Percentiles rank a stretch among this genome's conserved stretches.
These are phyloP conservation scores for Xylaria sp. DNA, from an alignment of 2,329 filamentous ascomycete species.

Conservation along the genomic window DNA sequence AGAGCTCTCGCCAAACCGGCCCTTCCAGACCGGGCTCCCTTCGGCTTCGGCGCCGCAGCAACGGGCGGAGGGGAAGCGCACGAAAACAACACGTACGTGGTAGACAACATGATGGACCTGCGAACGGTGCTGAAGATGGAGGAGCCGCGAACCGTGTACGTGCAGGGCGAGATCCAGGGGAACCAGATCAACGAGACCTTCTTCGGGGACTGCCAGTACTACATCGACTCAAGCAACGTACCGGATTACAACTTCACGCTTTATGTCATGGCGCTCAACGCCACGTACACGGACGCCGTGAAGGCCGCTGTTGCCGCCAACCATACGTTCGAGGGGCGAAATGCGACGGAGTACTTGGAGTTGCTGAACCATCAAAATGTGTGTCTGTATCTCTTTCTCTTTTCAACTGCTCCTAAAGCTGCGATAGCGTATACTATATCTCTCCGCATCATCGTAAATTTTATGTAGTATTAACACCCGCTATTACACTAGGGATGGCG, in stretches of 20 bases:
- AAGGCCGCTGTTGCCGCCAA: conserved; percentile 30
- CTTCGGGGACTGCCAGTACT: conserved; percentile 37
- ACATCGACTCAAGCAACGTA: conserved; percentile 39
- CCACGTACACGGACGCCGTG: conserved; percentile 39
- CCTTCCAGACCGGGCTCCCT: conserved; percentile 39
- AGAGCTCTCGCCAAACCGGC: background rate
- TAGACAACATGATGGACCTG: conserved; percentile 41
- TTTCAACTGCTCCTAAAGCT: background rate
- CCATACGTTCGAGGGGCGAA: conserved; percentile 37
- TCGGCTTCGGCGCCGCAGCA: conserved; percentile 37
- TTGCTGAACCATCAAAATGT: conserved; percentile 40
- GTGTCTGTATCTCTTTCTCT: background rate
- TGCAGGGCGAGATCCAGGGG: conserved; percentile 38
- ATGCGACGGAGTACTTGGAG: conserved; percentile 40
- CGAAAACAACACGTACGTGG: conserved; percentile 35
- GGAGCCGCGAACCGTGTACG: conserved; percentile 37
- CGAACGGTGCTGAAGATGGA: conserved; percentile 32
- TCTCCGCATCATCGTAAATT: background rate
- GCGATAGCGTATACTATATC: background rate
- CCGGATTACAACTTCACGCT: conserved; percentile 40
- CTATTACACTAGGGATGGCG: conserved; percentile 38
- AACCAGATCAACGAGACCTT: conserved; percentile 39
- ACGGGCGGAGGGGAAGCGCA: conserved; percentile 34
- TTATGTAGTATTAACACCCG: conserved; percentile 6
- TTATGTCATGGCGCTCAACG: conserved; percentile 39